Percentiles rank a stretch among this genome's conserved stretches.
phyloP scores from a whole-genome alignment of 2,329 filamentous ascomycete species.

The Xylaria sp. region DNA sequence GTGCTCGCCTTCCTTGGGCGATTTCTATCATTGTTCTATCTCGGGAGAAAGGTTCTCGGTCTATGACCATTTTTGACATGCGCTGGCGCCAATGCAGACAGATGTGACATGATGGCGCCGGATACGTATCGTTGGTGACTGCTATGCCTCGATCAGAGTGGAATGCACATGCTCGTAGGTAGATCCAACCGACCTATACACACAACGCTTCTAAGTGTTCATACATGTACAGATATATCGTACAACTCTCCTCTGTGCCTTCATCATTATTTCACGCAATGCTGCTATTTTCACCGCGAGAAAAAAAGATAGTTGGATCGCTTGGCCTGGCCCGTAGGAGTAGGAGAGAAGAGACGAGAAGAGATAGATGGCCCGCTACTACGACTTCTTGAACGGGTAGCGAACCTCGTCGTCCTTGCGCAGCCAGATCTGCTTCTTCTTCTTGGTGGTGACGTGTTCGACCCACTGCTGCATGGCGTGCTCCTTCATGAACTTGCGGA shows the following conservation, averaged over 20 bases:
- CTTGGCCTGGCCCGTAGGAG: not conserved
- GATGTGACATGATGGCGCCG: constrained; percentile 32
- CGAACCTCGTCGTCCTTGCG: constrained; percentile 82
- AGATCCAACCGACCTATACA: constrained; percentile 23
- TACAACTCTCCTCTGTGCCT: constrained; percentile 24
- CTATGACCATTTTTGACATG: constrained; percentile 22
- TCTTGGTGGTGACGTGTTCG: constrained; percentile 87
- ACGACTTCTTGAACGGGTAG: constrained; percentile 66
- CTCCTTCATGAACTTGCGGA: constrained; percentile 81
- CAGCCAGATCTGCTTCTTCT: constrained; percentile 87
- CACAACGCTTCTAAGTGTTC: constrained; percentile 1
- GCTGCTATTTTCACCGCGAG: not conserved
- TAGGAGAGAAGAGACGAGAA: not conserved
- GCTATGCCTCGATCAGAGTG: constrained; percentile 28
- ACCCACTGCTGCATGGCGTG: constrained; percentile 86
- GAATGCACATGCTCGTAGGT: constrained; percentile 22
- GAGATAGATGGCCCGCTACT: not conserved
- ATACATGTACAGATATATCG: constrained; percentile 21
- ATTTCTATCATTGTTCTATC: constrained; percentile 43
- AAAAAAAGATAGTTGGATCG: not conserved
- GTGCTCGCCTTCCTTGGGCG: constrained; percentile 24
- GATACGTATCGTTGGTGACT: constrained; percentile 25
- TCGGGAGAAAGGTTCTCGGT: constrained; percentile 25
- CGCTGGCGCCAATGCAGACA: constrained; percentile 3
- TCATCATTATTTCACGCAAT: not conserved